These are phyloP conservation scores for Herpetomonas muscarum DNA, from an alignment of 208 protist genomes.

Conservation along the genomic window DNA sequence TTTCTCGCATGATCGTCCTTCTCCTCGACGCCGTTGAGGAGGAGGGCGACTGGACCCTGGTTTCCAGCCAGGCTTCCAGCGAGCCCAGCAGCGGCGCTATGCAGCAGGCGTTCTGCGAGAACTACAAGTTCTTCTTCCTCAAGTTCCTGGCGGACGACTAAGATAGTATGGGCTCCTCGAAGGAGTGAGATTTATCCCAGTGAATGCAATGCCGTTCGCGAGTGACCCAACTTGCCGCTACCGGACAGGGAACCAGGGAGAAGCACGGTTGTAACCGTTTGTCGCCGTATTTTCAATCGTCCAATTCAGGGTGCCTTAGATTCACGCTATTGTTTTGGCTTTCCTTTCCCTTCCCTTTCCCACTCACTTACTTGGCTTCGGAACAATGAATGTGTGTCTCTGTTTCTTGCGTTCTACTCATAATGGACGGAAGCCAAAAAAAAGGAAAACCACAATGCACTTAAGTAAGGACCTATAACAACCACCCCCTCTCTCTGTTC, in stretches of 20 bases:
- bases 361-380: slow-evolving; percentile 1
- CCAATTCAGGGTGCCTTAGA: no score
- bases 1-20: slow-evolving; percentile 76
- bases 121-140: slow-evolving; percentile 78
- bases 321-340: no score
- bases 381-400: slow-evolving; percentile 8
- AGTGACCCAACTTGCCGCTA: no score
- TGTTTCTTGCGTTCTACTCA: slow-evolving; percentile 1
- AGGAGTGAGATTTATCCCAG: background rate
- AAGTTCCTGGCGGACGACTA: slow-evolving; percentile 54
- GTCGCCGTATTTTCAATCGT: no score
- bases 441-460: slow-evolving; percentile 1
- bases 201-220: background rate
- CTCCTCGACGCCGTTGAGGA: slow-evolving; percentile 84
- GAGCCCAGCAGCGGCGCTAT: slow-evolving; percentile 26
- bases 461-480: background rate
- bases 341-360: background rate
- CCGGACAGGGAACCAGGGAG: no score
- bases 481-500: background rate
- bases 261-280: no score
- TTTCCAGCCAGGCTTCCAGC: slow-evolving; percentile 58
- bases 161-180: background rate
- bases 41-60: slow-evolving; percentile 81
- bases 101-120: slow-evolving; percentile 62
- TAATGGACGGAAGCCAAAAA: background rate